phyloP scores from a whole-genome alignment of 768 basidiomycete species.

The Panaeolus cyanescens region DNA sequence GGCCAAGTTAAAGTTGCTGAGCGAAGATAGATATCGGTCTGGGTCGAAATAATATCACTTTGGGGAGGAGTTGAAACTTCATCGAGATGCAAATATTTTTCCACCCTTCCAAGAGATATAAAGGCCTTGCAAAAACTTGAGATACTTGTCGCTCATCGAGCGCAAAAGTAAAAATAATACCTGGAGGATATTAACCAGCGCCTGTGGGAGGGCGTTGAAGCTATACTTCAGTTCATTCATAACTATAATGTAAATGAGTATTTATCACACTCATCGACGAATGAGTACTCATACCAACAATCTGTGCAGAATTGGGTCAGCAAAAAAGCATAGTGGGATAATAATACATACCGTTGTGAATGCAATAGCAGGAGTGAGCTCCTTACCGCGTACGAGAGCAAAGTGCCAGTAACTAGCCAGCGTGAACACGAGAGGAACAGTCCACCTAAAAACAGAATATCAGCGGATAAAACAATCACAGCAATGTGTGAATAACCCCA shows the following conservation, averaged over 20 bases:
- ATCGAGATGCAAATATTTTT: neutral
- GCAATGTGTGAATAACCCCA: neutral
- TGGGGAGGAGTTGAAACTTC: neutral
- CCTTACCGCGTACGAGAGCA: conserved; percentile 65
- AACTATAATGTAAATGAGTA: neutral
- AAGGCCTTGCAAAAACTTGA: no score
- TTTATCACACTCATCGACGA: neutral
- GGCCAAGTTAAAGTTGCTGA: neutral
- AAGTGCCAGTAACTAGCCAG: conserved; percentile 69
- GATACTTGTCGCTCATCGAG: no score
- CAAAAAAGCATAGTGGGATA: neutral
- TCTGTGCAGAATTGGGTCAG: neutral
- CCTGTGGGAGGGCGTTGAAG: neutral
- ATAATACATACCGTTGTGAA: conserved; percentile 56
- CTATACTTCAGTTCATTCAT: neutral
- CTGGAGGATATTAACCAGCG: neutral
- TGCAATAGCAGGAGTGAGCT: conserved; percentile 79
- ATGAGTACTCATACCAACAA: neutral
- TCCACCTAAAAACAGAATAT: conserved; percentile 44
- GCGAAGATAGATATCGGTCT: neutral
- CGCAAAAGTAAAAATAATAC: no score
- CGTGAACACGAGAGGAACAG: conserved; percentile 61
- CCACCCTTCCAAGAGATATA: neutral
- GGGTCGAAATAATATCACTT: neutral
- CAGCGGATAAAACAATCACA: neutral